Evolutionary conservation across 345 rosid species (phyloP).

Genomic region (Lumnitzera racemosa): DNA sequence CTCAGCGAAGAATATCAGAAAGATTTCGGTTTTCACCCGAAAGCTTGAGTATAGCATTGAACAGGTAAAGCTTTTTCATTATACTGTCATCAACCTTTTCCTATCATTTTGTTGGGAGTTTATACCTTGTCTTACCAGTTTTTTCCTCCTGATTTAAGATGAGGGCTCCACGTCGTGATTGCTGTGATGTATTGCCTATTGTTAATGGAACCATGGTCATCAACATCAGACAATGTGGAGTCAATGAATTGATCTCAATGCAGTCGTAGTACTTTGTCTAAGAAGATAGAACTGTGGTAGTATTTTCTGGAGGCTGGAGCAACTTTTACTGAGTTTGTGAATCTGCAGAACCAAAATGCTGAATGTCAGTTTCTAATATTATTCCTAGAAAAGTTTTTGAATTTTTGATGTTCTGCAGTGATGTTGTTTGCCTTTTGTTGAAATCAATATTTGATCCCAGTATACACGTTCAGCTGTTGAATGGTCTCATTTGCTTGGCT

Average conservation of each 20-base stretch:
- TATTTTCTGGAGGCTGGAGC: slow-evolving; percentile 5
- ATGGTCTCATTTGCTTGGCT: too few relatives aligned
- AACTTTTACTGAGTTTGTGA: not conserved
- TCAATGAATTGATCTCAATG: slow-evolving; percentile 59
- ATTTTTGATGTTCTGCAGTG: not conserved
- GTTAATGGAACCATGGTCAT: slow-evolving; percentile 45
- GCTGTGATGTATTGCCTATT: slow-evolving; percentile 47
- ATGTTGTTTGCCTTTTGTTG: too few relatives aligned
- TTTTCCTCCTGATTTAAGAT: slow-evolving; percentile 24
- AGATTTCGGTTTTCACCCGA: slow-evolving; percentile 37
- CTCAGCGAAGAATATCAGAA: slow-evolving; percentile 36
- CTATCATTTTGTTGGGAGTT: slow-evolving; percentile 2
- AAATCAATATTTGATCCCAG: too few relatives aligned
- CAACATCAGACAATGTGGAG: slow-evolving; percentile 47
- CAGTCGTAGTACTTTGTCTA: slow-evolving; percentile 16
- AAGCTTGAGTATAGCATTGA: slow-evolving; percentile 39
- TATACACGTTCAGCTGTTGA: too few relatives aligned
- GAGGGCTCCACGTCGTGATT: slow-evolving; percentile 63
- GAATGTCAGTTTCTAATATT: not conserved
- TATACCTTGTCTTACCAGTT: not conserved
- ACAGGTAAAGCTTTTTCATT: slow-evolving; percentile 39
- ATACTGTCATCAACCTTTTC: slow-evolving; percentile 4
- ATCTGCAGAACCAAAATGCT: not conserved
- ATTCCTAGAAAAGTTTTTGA: not conserved
- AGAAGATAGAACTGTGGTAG: too few relatives aligned